Evolutionary conservation across 1,284 basidiomycete genomes (phyloP), one percentile per base, ranked within the genome.

Genomic region (Athelia psychrophila): DNA sequence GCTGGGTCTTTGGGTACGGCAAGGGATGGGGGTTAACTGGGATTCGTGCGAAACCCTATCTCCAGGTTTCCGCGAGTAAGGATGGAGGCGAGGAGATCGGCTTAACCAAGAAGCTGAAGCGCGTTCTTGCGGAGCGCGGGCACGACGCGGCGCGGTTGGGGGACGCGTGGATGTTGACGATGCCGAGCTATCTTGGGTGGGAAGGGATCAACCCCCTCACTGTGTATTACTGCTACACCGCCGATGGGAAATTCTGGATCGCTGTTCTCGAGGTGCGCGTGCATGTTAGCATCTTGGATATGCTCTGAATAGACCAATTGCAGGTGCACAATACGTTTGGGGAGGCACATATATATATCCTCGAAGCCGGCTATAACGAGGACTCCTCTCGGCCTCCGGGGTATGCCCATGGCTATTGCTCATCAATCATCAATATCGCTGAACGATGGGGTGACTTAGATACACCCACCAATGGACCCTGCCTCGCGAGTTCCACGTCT

Each of bases 241-340:
- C 60, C 3, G 54, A 56, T 10, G 64, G 59, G 2, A 40, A 49
- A 16, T 61, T 86, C 35, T 78, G 77, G 68, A 61, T 80, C 18
- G 71, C 79, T 8, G 73, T 90, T 0, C 67, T 91, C 3, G 88
- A 84, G 73, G 81, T 82, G 50, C 64, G 38, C 47, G 13, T 30
- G 5, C 27, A 25, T 40, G 24, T 44, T 44, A 38, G 19, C 30
- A 44, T 16, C 45, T 18, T 40, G 47, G 20, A 35, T 18, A 44
- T 22, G 35, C 46, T 42, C n/a, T 22, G 36, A 33, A n/a, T 46
- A 56, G 23, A 48, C 23, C 8, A 25, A 49, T 33, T 33, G 3
- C 51, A 91, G 79, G 84, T 91, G 13, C 88, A 91, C 62, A 92
- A 90, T 61, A 90, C 88, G 0, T 91, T 91, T 63, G 80, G 81